These are phyloP conservation scores for Pleurozium schreberi DNA, from an alignment of 225 moss, liverwort and hornwort genomes.

Conservation along the genomic window DNA sequence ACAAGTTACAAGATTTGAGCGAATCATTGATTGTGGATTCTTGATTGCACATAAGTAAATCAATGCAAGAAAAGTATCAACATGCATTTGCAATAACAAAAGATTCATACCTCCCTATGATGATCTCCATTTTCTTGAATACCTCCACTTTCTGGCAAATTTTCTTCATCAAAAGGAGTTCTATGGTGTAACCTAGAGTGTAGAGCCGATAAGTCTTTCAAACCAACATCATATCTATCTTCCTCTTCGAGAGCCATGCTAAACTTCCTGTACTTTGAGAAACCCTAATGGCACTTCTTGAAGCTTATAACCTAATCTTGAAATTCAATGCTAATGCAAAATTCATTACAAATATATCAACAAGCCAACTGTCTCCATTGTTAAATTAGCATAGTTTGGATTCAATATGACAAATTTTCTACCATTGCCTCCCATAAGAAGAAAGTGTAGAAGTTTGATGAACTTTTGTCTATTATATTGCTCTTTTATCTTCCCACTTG, in stretches of 20 bases:
- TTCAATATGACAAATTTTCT: not conserved
- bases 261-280: not conserved
- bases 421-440: not conserved
- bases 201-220: slow-evolving; percentile 36
- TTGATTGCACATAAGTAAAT: not conserved
- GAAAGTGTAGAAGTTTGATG: not conserved
- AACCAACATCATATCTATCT: slow-evolving; percentile 48
- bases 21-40: not conserved
- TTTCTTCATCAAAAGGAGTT: slow-evolving; percentile 48
- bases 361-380: not conserved
- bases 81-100: not conserved
- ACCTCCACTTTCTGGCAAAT: slow-evolving; percentile 17
- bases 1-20: not conserved
- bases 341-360: not conserved
- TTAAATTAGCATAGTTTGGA: not conserved
- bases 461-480: not conserved
- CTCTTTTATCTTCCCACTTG: not conserved
- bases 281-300: slow-evolving; percentile 12
- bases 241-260: slow-evolving; percentile 75
- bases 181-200: slow-evolving; percentile 33
- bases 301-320: slow-evolving; percentile 2
- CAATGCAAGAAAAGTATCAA: not conserved
- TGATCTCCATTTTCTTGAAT: slow-evolving; percentile 57
- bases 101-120: slow-evolving; percentile 39
- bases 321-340: not conserved